Conservation (phyloP, 2,329 filamentous ascomycete genomes). For the Neophaeococcomyces aloes region DNA sequence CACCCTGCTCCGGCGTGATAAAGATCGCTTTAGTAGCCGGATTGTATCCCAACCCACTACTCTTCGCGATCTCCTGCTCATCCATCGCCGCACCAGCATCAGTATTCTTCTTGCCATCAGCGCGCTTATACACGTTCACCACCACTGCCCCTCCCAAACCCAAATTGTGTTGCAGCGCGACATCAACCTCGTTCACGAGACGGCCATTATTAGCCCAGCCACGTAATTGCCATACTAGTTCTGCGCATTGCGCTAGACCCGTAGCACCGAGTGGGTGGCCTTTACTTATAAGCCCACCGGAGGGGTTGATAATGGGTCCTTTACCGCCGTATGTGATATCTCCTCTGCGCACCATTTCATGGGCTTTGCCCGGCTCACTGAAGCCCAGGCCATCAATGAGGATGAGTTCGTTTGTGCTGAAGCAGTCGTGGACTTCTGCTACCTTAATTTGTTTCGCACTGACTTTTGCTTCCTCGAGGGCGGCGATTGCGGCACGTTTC, state of each 20-base stretch:
- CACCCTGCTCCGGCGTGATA: constrained; percentile 66
- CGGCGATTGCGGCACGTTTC: constrained; percentile 55
- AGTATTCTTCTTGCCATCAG: constrained; percentile 53
- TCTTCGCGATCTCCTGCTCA: constrained; percentile 53
- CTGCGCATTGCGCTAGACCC: constrained; percentile 85
- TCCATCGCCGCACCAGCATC: constrained; percentile 44
- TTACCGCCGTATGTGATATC: constrained; percentile 85
- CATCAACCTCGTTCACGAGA: constrained; percentile 54
- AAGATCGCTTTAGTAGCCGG: constrained; percentile 80
- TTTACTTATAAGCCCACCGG: constrained; percentile 88
- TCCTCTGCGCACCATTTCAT: constrained; percentile 75
- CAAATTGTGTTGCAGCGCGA: constrained; percentile 83
- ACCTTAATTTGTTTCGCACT: constrained; percentile 61
- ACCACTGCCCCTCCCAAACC: constrained; percentile 85
- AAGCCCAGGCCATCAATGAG: constrained; percentile 79
- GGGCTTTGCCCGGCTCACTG: constrained; percentile 67
- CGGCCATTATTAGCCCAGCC: constrained; percentile 88
- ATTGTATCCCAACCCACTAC: constrained; percentile 72
- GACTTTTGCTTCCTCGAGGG: constrained; percentile 63
- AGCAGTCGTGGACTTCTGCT: constrained; percentile 93
- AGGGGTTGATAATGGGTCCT: constrained; percentile 72
- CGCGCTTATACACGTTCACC: constrained; percentile 76
- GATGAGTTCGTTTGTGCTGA: constrained; percentile 89
- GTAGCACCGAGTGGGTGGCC: constrained; percentile 90
- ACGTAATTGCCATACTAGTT: constrained; percentile 91